phyloP scores from a whole-genome alignment of 1,284 basidiomycete species.

The Pyrrhoderma lamaoense region DNA sequence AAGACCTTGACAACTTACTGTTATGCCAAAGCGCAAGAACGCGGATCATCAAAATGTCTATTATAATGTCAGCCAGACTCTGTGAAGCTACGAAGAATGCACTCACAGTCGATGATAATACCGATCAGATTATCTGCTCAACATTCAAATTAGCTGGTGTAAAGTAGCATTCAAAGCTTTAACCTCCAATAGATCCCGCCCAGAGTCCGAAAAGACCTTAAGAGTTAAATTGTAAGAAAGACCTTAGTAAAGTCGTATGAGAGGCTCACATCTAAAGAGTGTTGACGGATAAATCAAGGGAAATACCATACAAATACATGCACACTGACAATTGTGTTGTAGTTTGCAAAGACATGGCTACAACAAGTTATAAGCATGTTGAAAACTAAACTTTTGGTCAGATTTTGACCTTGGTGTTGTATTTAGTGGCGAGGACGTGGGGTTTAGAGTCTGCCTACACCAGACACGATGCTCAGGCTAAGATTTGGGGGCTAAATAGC shows the following conservation, averaged over 20 bases:
- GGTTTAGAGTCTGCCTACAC: no score
- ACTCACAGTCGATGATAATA: neutral
- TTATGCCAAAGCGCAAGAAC: slow-evolving; percentile 7
- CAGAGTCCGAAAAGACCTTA: neutral
- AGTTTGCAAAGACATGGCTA: neutral
- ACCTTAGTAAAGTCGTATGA: neutral
- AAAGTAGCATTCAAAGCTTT: neutral
- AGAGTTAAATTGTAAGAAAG: neutral
- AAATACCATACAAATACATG: neutral
- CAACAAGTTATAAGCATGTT: neutral
- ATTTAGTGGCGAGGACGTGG: no score
- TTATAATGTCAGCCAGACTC: no score
- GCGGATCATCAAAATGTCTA: slow-evolving; percentile 9
- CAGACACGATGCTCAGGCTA: no score
- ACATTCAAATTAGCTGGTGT: neutral
- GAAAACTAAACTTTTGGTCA: no score
- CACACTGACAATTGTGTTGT: neutral
- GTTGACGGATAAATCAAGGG: neutral
- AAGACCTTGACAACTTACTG: neutral
- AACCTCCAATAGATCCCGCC: neutral
- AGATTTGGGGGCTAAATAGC: no score
- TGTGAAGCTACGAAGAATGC: neutral
- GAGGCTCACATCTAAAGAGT: neutral
- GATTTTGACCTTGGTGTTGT: no score
- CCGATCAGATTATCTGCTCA: neutral